Base-by-base conservation (phyloP, 352 stramenopile species). In the Phytophthora agathidicida region DNA sequence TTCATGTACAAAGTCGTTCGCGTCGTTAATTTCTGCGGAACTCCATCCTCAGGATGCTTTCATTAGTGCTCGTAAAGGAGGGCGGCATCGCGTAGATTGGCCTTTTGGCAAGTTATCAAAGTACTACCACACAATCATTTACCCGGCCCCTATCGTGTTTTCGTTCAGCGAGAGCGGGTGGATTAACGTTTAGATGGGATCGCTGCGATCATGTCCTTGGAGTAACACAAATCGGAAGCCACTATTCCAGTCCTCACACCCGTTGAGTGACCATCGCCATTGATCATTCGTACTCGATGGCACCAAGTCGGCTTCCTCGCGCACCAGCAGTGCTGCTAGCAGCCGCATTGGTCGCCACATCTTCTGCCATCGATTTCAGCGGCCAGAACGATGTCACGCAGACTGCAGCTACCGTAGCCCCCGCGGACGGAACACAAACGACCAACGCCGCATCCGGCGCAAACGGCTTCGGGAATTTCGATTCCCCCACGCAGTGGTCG, bases 311-410 rank as follows among this genome's bases (percentile, higher is more conserved):
- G 35, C 27, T 67, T 39, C 43, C 14, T 10, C 28, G 42, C n/a
- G 11, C 39, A 11, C 50, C 48, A 16, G 27, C 16, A 41, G 41
- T 61, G 33, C 58, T 67, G 19, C 6, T 61, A 7, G 37, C 49
- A 3, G 49, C 42, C 10, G 31, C 32, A 9, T 27, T 61, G 5
- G 42, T 19, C 5, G 49, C 35, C 1, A 51, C 41, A 1, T 49
- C 49, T 32, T 51, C 58, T 1, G 58, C 58, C 27, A 45, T 67
- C 2, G 58, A 67, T 3, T 67, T 61, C 22, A 20, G 33, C 33
- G 48, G 41, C n/a, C 30, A 60, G 28, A 65, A 59, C 37, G 47
- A 49, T 17, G n/a, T 65, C 16, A 54, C 39, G 1, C 57, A 60
- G 41, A 27, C 51, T 17, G 31, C 51, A 19, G 52, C 30, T 14